These are phyloP conservation scores for Cyberlindnera samutprakarnensis DNA, from an alignment of 805 yeast species.

Conservation along the genomic window DNA sequence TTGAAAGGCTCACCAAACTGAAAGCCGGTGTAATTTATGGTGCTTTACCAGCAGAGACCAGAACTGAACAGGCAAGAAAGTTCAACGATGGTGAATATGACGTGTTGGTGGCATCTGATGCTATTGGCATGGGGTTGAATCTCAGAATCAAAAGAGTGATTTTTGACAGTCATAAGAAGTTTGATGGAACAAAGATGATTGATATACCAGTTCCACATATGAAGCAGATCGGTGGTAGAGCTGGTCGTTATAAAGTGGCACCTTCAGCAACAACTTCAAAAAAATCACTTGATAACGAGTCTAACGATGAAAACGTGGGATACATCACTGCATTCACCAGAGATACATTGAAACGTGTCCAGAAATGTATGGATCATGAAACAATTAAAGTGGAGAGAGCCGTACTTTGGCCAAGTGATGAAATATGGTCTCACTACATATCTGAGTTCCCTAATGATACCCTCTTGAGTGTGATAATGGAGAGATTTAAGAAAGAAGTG, in stretches of 20 bases:
- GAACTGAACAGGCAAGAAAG: slow-evolving; percentile 72
- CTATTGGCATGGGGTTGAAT: slow-evolving; percentile 96
- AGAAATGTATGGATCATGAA: slow-evolving; percentile 40
- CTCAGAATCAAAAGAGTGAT: slow-evolving; percentile 75
- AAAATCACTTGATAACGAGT: slow-evolving; percentile 2
- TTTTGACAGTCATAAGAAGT: slow-evolving; percentile 62
- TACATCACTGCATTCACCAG: slow-evolving; percentile 46
- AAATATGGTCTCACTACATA: slow-evolving; percentile 59
- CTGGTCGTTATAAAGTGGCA: slow-evolving; percentile 65
- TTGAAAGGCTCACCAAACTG: slow-evolving; percentile 54
- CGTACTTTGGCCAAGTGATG: slow-evolving; percentile 72
- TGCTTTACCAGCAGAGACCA: slow-evolving; percentile 89
- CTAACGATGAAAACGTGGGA: slow-evolving; percentile 28
- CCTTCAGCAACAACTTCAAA: slow-evolving; percentile 13
- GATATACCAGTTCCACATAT: slow-evolving; percentile 55
- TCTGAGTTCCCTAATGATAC: slow-evolving; percentile 50
- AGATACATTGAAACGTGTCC: slow-evolving; percentile 38
- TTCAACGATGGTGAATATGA: slow-evolving; percentile 80
- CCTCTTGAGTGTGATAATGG: slow-evolving; percentile 37
- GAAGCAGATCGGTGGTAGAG: slow-evolving; percentile 94
- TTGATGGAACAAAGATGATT: slow-evolving; percentile 49
- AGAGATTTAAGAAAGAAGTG: slow-evolving; percentile 36
- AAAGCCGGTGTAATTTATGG: slow-evolving; percentile 92
- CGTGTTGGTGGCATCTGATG: slow-evolving; percentile 90
- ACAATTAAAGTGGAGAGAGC: slow-evolving; percentile 51